Evolutionary conservation across 2,329 filamentous ascomycete genomes (phyloP).

Genomic region (Talaromyces islandicus): DNA sequence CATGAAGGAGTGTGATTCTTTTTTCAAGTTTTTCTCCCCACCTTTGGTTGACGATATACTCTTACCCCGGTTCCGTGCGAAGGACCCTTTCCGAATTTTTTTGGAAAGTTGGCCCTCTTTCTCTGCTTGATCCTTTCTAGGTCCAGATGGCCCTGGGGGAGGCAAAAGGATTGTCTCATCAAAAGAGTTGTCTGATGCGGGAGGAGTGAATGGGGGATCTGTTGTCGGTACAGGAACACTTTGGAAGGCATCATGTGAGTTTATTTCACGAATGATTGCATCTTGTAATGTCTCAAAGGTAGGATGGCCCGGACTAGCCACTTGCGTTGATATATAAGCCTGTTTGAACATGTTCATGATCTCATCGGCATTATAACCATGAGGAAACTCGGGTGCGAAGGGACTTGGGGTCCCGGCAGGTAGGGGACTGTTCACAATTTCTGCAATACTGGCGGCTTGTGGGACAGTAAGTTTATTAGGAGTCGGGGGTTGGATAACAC

Average conservation of each 20-base stretch:
- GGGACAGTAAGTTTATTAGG: conserved; percentile 19
- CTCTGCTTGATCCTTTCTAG: conserved; percentile 18
- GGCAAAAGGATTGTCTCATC: conserved; percentile 11
- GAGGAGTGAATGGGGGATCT: conserved; percentile 30
- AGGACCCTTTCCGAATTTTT: conserved; percentile 26
- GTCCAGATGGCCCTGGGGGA: conserved; percentile 11
- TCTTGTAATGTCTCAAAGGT: conserved; percentile 38
- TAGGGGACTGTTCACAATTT: conserved; percentile 37
- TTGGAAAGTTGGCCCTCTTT: conserved; percentile 27
- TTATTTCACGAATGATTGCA: conserved; percentile 39
- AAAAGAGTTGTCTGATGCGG: conserved; percentile 19
- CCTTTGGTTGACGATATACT: conserved; percentile 23
- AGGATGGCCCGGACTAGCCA: conserved; percentile 22
- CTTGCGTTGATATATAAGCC: conserved; percentile 26
- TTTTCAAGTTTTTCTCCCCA: conserved; percentile 7
- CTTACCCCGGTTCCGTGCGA: conserved; percentile 13
- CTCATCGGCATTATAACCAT: conserved; percentile 30
- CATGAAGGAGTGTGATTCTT: conserved; percentile 15
- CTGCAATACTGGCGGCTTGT: conserved; percentile 32
- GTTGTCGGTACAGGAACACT: conserved; percentile 24
- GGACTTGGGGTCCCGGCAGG: conserved; percentile 21
- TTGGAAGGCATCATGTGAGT: conserved; percentile 38
- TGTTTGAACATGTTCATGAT: conserved; percentile 38
- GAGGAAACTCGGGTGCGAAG: conserved; percentile 17
- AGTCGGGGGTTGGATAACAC: conserved; percentile 31